Evolutionary conservation across 352 stramenopile species (phyloP), one percentile per base, ranked within the genome.

Genomic region (Globisporangium nodosum): DNA sequence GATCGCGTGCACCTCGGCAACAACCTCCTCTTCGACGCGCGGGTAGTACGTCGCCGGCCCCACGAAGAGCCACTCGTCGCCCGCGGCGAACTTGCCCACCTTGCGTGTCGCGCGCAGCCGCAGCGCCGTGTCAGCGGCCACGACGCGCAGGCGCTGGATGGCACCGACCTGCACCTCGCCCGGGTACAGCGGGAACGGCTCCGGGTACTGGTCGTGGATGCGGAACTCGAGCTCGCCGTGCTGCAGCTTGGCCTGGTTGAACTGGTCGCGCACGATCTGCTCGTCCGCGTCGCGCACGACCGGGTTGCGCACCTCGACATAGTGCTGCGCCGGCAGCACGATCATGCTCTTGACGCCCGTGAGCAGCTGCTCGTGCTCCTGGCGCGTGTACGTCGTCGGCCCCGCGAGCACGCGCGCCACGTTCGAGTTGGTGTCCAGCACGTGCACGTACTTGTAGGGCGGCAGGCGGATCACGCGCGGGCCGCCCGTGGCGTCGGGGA

Each of bases 341-440:
- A 92, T 87, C 83, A 92, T 92, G 56, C 87, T 70, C 56, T 83
- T 61, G 24, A 80, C 67, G 7, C 49, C 67, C 40, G 74, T 82
- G 35, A 90, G 68, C 45, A 92, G 71, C 49, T 88, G 73, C 54
- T 92, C 83, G 54, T 92, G 83, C 55, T 92, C 83, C 59, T 90
- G 78, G 2, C 83, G 76, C 40, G 83, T 92, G 69, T 90, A 92
- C 46, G 81, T 92, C 30, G 88, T 68, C 50, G 83, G 83, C 0
- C 83, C 83, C 0, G 73, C 81, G 57, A 92, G 74, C 66, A 92
- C 83, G 56, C 83, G 80, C 35, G 83, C 85, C 16, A 92, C 81
- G 50, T 92, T 92, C 49, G 78, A 87, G 75, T 92, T 92, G 58
- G 83, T 92, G 69, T 92, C 83, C 7, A 90, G 83, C 61, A 92